phyloP scores from a whole-genome alignment of 1,284 basidiomycete genomes.

The Rhodotorula sp. region DNA sequence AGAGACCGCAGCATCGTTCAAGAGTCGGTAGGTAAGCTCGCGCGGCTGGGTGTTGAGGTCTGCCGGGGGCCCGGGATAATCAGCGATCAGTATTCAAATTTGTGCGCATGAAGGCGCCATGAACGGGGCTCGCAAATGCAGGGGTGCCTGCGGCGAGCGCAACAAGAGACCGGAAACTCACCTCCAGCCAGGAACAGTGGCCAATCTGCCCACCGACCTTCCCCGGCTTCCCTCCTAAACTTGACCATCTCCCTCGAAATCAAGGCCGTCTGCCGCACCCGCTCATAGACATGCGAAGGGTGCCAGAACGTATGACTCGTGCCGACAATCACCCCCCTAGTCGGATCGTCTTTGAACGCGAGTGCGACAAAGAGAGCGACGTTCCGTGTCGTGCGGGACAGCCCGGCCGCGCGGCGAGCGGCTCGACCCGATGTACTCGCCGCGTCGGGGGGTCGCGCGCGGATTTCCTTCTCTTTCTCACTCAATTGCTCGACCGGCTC shows the following conservation, averaged over 20 bases:
- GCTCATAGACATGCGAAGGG: slow-evolving; percentile 68
- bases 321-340: slow-evolving; percentile 62
- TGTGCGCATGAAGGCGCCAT: neutral
- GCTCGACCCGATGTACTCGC: neutral
- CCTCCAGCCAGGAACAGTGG: slow-evolving; percentile 81
- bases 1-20: slow-evolving; percentile 53
- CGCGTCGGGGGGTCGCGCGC: slow-evolving; percentile 29
- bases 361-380: slow-evolving; percentile 71
- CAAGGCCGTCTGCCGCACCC: slow-evolving; percentile 62
- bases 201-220: slow-evolving; percentile 59
- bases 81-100: no score
- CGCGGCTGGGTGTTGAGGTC: slow-evolving; percentile 91
- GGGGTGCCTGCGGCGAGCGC: neutral
- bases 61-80: slow-evolving; percentile 45
- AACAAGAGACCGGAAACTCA: slow-evolving; percentile 46
- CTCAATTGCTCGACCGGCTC: slow-evolving; percentile 8
- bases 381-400: slow-evolving; percentile 63
- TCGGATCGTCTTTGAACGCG: slow-evolving; percentile 48
- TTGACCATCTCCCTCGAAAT: slow-evolving; percentile 64
- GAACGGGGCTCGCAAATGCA: neutral
- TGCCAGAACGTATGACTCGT: slow-evolving; percentile 95
- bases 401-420: slow-evolving; percentile 14
- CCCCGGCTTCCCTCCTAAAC: slow-evolving; percentile 56
- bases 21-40: slow-evolving; percentile 80
- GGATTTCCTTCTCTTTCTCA: slow-evolving; percentile 25